Evolutionary conservation across 352 stramenopile species (phyloP).

Genomic region (Phytophthora citrophthora): DNA sequence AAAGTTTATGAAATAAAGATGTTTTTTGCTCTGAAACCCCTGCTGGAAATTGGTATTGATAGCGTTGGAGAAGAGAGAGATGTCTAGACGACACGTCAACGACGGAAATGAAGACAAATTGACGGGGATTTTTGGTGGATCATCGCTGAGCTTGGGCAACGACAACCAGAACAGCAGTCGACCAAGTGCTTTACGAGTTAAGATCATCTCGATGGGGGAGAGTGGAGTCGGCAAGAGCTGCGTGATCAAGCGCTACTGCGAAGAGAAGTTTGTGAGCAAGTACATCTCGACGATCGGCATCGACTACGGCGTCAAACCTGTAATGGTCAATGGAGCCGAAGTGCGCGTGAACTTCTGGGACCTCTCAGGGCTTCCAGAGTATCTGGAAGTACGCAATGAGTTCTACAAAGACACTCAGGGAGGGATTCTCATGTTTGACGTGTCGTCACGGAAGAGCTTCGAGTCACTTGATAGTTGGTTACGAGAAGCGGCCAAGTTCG

Average conservation of each 20-base stretch:
- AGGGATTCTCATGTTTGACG: conserved; percentile 80
- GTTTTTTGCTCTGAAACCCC: conserved; percentile 20
- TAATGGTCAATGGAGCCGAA: conserved; percentile 72
- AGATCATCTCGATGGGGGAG: conserved; percentile 94
- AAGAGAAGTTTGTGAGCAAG: conserved; percentile 95
- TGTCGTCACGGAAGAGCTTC: conserved; percentile 80
- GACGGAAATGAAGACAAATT: conserved; percentile 80
- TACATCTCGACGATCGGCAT: conserved; percentile 97
- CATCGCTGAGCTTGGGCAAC: conserved; percentile 33
- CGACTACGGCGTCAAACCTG: conserved; percentile 95
- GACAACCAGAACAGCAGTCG: conserved; percentile 39
- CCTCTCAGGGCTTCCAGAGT: conserved; percentile 91
- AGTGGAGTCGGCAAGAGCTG: conserved; percentile 93
- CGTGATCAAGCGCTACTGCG: conserved; percentile 96
- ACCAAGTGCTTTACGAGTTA: conserved; percentile 81
- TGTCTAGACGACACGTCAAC: conserved; percentile 42
- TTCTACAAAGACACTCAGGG: conserved; percentile 96
- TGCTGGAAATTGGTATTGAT: conserved; percentile 7
- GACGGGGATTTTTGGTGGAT: conserved; percentile 24
- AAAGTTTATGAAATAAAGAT: conserved; percentile 27
- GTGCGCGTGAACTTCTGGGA: conserved; percentile 96
- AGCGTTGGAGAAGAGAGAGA: neutral
- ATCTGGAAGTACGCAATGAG: conserved; percentile 96
- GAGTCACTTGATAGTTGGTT: conserved; percentile 90
- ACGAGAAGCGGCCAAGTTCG: conserved; percentile 88